A percentile compares a stretch with the other conserved stretches of the same genome.
phyloP scores from a whole-genome alignment of 441 rosid genomes.

The Metrosideros polymorpha region DNA sequence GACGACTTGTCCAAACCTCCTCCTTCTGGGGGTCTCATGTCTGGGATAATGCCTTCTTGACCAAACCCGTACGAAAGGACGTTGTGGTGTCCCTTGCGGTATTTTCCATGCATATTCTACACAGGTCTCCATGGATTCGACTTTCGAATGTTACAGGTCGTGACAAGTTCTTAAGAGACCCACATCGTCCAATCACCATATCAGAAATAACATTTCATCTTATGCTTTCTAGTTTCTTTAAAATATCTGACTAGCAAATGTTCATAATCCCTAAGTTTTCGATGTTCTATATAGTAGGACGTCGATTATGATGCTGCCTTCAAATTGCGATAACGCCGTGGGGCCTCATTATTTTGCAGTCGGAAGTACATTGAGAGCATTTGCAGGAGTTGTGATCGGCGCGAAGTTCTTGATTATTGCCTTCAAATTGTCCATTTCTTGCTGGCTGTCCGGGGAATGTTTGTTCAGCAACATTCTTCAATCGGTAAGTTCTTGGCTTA shows the following conservation, averaged over 20 bases:
- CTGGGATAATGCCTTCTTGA: not conserved
- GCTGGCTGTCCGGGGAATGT: conserved; percentile 8
- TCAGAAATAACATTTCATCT: not conserved
- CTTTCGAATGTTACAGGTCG: no score
- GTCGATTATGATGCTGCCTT: not conserved
- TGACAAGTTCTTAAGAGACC: no score
- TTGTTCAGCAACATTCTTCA: conserved; percentile 4
- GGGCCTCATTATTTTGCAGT: conserved; percentile 1
- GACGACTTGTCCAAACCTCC: not conserved
- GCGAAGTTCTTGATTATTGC: conserved; percentile 13
- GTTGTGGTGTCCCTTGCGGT: not conserved
- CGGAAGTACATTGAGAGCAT: conserved; percentile 18
- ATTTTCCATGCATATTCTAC: not conserved
- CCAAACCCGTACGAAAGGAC: not conserved
- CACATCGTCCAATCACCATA: not conserved
- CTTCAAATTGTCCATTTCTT: not conserved
- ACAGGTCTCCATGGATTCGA: not conserved
- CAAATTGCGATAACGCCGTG: not conserved
- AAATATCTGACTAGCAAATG: not conserved
- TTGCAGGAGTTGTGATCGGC: conserved; percentile 19
- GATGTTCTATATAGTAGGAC: not conserved
- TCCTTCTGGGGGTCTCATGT: not conserved
- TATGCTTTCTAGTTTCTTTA: not conserved
- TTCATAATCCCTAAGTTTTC: not conserved
- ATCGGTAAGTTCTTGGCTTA: not conserved